Evolutionary conservation across 164 flowering plant species (phyloP).

Genomic region (Magnolia changhungtana): DNA sequence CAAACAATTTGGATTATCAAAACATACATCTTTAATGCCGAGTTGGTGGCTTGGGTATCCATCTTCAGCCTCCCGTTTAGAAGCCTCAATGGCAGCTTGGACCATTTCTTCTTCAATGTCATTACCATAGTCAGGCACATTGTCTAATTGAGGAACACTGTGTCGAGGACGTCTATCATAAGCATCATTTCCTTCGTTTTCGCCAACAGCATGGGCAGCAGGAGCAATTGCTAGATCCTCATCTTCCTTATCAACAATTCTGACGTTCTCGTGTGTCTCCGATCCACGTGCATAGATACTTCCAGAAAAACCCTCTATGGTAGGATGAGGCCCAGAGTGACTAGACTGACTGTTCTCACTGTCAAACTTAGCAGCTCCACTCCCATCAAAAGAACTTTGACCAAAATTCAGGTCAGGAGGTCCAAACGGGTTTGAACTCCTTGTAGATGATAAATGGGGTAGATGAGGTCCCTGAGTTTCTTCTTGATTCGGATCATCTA

Average conservation of each 20-base stretch:
- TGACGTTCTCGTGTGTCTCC: slow-evolving; percentile 51
- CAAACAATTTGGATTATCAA: background rate
- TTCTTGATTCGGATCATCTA: slow-evolving; percentile 56
- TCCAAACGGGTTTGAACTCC: slow-evolving; percentile 48
- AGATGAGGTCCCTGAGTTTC: slow-evolving; percentile 32
- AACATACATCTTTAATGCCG: slow-evolving; percentile 29
- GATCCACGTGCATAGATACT: slow-evolving; percentile 38
- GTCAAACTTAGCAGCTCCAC: slow-evolving; percentile 39
- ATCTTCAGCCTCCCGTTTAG: slow-evolving; percentile 61
- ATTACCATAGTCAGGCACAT: slow-evolving; percentile 40
- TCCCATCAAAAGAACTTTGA: slow-evolving; percentile 41
- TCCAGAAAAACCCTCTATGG: slow-evolving; percentile 69
- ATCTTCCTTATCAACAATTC: slow-evolving; percentile 57
- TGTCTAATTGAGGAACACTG: slow-evolving; percentile 48
- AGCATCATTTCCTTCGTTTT: slow-evolving; percentile 12
- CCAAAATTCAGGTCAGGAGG: slow-evolving; percentile 48
- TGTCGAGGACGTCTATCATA: slow-evolving; percentile 28
- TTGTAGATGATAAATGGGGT: slow-evolving; percentile 35
- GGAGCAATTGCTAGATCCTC: slow-evolving; percentile 31
- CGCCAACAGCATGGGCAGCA: slow-evolving; percentile 18
- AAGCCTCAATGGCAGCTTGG: slow-evolving; percentile 96
- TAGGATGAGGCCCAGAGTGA: slow-evolving; percentile 47
- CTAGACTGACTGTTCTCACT: slow-evolving; percentile 47
- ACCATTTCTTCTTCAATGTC: slow-evolving; percentile 98
- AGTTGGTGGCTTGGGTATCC: slow-evolving; percentile 22